Percentiles rank a stretch among this genome's conserved stretches.
Evolutionary conservation across 129 eudicot species (phyloP).

Genomic region (Tanacetum coccineum): DNA sequence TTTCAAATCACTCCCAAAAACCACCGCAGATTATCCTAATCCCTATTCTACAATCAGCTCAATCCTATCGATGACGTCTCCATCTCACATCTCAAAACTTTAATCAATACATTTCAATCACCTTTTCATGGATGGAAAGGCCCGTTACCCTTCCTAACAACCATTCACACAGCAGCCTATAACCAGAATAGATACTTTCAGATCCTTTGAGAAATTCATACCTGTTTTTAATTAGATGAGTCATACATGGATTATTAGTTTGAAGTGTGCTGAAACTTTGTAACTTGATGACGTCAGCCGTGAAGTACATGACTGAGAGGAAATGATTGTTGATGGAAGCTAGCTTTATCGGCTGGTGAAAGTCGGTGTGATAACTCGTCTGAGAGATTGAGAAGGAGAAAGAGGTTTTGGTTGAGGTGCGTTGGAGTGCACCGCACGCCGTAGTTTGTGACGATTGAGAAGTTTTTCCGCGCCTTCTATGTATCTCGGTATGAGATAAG

Average conservation of each 20-base stretch:
- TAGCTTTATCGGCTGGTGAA: slow-evolving; percentile 32
- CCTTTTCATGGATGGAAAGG: slow-evolving; percentile 34
- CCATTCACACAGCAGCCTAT: slow-evolving; percentile 32
- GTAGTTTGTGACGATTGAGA: no score
- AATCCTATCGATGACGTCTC: slow-evolving; percentile 37
- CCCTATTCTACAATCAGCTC: slow-evolving; percentile 18
- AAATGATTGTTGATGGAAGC: slow-evolving; percentile 37
- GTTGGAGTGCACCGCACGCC: neutral
- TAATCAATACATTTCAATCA: slow-evolving; percentile 25
- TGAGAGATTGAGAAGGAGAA: slow-evolving; percentile 30
- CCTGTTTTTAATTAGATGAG: slow-evolving; percentile 21
- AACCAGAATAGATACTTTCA: slow-evolving; percentile 31
- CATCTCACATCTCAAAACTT: slow-evolving; percentile 37
- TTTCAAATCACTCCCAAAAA: slow-evolving; percentile 29
- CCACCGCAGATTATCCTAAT: slow-evolving; percentile 1
- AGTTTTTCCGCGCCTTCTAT: neutral
- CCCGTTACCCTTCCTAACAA: slow-evolving; percentile 35
- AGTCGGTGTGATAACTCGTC: slow-evolving; percentile 12
- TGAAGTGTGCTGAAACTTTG: slow-evolving; percentile 38
- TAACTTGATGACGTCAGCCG: slow-evolving; percentile 34
- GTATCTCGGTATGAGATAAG: slow-evolving; percentile 23
- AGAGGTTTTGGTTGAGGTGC: slow-evolving; percentile 30
- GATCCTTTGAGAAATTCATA: slow-evolving; percentile 13
- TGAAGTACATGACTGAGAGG: slow-evolving; percentile 32
- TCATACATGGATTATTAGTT: slow-evolving; percentile 41